Conservation (phyloP, 371 early-diverging fungal genomes). For the Mucor piriformis region DNA sequence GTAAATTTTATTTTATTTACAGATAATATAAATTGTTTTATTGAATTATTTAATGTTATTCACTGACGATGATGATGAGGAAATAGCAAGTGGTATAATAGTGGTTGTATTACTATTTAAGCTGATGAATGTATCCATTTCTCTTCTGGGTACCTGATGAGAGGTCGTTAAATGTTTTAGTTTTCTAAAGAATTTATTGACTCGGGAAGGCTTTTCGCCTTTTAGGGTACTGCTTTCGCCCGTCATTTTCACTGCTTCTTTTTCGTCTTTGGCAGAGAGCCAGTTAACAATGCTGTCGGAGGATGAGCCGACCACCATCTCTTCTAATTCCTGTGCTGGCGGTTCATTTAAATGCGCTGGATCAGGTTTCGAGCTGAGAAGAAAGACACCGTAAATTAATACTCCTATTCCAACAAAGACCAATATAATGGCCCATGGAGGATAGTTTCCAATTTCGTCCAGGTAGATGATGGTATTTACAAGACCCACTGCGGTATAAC, state of each 20-base stretch:
- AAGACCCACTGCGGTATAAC: slow-evolving; percentile 67
- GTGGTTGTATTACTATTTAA: slow-evolving; percentile 11
- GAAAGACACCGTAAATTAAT: slow-evolving; percentile 58
- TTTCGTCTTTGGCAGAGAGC: slow-evolving; percentile 40
- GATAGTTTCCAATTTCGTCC: slow-evolving; percentile 58
- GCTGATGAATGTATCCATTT: slow-evolving; percentile 23
- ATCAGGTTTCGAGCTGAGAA: slow-evolving; percentile 63
- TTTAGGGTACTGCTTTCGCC: background rate
- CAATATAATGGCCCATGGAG: slow-evolving; percentile 61
- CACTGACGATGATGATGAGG: background rate
- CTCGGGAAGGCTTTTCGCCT: too few relatives aligned
- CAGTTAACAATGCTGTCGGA: slow-evolving; percentile 21
- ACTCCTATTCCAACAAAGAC: slow-evolving; percentile 62
- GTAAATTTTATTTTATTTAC: background rate
- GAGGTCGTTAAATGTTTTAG: background rate
- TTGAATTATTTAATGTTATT: background rate
- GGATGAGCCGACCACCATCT: background rate
- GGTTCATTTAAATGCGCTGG: slow-evolving; percentile 31
- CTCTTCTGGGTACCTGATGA: slow-evolving; percentile 6
- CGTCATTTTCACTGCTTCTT: slow-evolving; percentile 1
- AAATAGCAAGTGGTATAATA: slow-evolving; percentile 14
- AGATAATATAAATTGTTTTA: background rate
- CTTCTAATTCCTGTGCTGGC: slow-evolving; percentile 19
- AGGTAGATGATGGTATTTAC: slow-evolving; percentile 71
- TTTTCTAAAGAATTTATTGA: background rate